Evolutionary conservation across 1,284 basidiomycete species (phyloP).

Genomic region (Fomitiporia mediterranea): DNA sequence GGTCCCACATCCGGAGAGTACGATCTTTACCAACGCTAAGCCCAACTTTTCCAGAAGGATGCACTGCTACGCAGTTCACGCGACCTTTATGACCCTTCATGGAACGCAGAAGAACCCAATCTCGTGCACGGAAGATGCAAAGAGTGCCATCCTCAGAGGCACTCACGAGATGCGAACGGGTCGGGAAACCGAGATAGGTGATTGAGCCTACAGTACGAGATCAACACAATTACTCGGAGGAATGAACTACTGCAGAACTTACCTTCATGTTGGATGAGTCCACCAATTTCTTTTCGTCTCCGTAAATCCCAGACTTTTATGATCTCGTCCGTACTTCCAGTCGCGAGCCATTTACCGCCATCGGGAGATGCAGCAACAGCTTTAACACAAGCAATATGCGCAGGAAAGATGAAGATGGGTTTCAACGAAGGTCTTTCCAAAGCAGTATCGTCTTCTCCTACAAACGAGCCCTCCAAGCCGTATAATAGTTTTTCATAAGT

Average conservation of each 20-base stretch:
- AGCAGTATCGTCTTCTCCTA: constrained; percentile 29
- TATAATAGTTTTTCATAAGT: constrained; percentile 96
- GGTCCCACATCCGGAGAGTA: constrained; percentile 95
- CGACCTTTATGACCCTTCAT: constrained; percentile 92
- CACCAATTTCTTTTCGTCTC: constrained; percentile 88
- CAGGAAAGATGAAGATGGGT: constrained; percentile 94
- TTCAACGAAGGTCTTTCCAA: constrained; percentile 47
- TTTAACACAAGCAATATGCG: constrained; percentile 91
- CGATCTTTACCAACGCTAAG: constrained; percentile 88
- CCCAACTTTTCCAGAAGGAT: constrained; percentile 89
- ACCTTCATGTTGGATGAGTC: constrained; percentile 92
- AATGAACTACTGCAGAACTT: constrained; percentile 25
- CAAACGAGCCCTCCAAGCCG: constrained; percentile 72
- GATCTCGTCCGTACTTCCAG: constrained; percentile 91
- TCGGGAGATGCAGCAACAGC: constrained; percentile 80
- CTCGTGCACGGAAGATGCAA: constrained; percentile 85
- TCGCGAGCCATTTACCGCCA: constrained; percentile 94
- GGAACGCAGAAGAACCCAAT: constrained; percentile 87
- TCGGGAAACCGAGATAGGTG: constrained; percentile 84
- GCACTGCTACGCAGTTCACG: constrained; percentile 86
- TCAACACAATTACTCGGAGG: constrained; percentile 4
- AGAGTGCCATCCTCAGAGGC: constrained; percentile 89
- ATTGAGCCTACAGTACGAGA: constrained; percentile 77
- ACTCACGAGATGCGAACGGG: constrained; percentile 83
- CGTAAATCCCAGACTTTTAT: constrained; percentile 97